Conservation (phyloP, 176 grass and related monocot genomes). For the Coix lacrymajobi region DNA sequence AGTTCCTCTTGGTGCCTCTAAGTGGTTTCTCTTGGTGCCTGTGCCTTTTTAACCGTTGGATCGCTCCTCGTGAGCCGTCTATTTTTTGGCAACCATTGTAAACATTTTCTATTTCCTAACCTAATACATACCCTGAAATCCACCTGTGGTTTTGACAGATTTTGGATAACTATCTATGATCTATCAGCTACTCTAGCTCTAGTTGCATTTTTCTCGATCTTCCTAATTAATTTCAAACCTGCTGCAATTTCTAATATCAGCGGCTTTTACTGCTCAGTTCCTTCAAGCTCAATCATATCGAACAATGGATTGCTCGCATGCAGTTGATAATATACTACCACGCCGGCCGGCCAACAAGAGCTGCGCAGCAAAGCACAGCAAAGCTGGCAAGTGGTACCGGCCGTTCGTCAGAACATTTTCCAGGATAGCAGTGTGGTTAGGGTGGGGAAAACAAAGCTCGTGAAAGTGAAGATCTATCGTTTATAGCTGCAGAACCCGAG, state of each 20-base stretch:
- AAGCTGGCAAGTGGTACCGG: slow-evolving; percentile 28
- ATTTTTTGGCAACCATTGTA: no score
- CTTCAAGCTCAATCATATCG: neutral
- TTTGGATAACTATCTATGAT: no score
- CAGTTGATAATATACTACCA: neutral
- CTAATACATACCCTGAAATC: neutral
- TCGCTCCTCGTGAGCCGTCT: no score
- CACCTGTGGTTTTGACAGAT: no score
- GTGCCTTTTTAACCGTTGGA: no score
- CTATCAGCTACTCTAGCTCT: no score
- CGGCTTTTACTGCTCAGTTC: neutral
- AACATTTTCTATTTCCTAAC: neutral
- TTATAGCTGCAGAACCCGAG: slow-evolving; percentile 24
- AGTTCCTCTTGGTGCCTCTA: no score
- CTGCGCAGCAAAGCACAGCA: neutral
- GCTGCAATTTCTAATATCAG: neutral
- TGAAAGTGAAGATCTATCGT: slow-evolving; percentile 37
- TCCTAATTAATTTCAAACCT: neutral
- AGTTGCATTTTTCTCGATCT: neutral
- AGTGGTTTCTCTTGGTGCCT: no score
- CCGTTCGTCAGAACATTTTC: slow-evolving; percentile 11
- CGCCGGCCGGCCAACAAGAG: neutral
- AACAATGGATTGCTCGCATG: neutral
- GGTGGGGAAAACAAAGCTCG: slow-evolving; percentile 37
- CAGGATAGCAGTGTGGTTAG: slow-evolving; percentile 13